phyloP scores from a whole-genome alignment of 2,329 filamentous ascomycete species.

The Clarireedia hainanense region DNA sequence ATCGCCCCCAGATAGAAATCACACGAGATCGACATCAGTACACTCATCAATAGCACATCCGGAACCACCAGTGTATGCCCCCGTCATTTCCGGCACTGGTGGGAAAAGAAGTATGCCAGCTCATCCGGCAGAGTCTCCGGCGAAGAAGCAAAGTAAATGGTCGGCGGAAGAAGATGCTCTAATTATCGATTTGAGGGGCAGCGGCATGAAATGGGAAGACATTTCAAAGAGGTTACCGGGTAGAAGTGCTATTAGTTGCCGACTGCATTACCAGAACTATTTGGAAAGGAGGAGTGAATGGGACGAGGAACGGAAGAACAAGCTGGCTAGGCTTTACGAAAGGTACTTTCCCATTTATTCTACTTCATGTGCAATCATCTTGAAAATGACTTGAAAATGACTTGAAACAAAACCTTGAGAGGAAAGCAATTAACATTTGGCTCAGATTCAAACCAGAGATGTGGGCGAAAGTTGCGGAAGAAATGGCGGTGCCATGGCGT shows the following conservation, averaged over 20 bases:
- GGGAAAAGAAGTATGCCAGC: constrained; percentile 45
- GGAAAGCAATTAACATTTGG: constrained; percentile 10
- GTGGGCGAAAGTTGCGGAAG: constrained; percentile 93
- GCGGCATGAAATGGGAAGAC: constrained; percentile 98
- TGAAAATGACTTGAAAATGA: no score
- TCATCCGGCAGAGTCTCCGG: constrained; percentile 57
- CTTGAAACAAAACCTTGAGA: not conserved
- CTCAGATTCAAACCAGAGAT: constrained; percentile 90
- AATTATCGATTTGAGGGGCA: constrained; percentile 83
- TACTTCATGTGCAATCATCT: not conserved
- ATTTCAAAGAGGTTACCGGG: constrained; percentile 88
- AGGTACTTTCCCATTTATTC: constrained; percentile 48
- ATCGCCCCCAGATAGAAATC: constrained; percentile 31
- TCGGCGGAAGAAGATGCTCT: constrained; percentile 86
- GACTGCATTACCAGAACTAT: constrained; percentile 95
- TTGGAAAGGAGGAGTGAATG: constrained; percentile 87
- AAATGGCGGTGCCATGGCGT: constrained; percentile 92
- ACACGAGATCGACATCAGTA: constrained; percentile 22
- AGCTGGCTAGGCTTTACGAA: constrained; percentile 88
- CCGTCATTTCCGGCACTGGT: constrained; percentile 20
- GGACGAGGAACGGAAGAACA: constrained; percentile 97
- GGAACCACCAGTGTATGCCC: constrained; percentile 20
- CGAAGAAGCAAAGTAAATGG: constrained; percentile 97
- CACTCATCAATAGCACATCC: constrained; percentile 21
- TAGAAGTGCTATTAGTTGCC: constrained; percentile 87